Evolutionary conservation across 2,329 filamentous ascomycete species (phyloP), one percentile per base, ranked within the genome.

Genomic region (Niveomyces coronatus): DNA sequence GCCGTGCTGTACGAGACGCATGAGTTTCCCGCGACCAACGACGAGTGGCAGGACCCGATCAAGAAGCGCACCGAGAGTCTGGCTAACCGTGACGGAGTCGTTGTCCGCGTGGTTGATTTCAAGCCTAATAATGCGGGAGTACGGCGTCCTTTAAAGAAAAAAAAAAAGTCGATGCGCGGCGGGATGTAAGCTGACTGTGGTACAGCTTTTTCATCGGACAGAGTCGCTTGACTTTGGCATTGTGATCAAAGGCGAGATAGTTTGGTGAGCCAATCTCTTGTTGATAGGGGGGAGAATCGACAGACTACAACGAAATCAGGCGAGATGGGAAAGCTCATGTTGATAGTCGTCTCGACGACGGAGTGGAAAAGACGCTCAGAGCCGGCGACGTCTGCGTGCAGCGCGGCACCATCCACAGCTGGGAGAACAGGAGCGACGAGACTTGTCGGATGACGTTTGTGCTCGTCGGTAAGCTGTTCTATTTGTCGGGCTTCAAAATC

Each of bases 221-320:
- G 47, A 49, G 28, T 49, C 47, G 3, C 31, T 49, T 30, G 47
- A 49, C 37, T 49, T 49, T 35, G 47, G 47, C 4, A 47, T 49
- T 26, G 15, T 49, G 2, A 35, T 35, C 16, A 40, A 35, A 13
- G 47, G 47, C 20, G 45, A 49, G 35, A 35, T 49, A 31, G 31
- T 42, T 7, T 49, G 46, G 47, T 48, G 39, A 18, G 28, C n/a
- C n/a, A n/a, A n/a, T n/a, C n/a, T n/a, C n/a, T n/a, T n/a, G n/a
- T n/a, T n/a, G n/a, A n/a, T n/a, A n/a, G n/a, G n/a, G n/a, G n/a
- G n/a, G n/a, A n/a, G n/a, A n/a, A n/a, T n/a, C n/a, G n/a, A n/a
- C n/a, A n/a, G n/a, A n/a, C n/a, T n/a, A n/a, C n/a, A n/a, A n/a
- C n/a, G n/a, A n/a, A n/a, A n/a, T n/a, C n/a, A n/a, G n/a, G n/a